Conservation (phyloP, 2,329 filamentous ascomycete species). For the Metarhizium brunneum region DNA sequence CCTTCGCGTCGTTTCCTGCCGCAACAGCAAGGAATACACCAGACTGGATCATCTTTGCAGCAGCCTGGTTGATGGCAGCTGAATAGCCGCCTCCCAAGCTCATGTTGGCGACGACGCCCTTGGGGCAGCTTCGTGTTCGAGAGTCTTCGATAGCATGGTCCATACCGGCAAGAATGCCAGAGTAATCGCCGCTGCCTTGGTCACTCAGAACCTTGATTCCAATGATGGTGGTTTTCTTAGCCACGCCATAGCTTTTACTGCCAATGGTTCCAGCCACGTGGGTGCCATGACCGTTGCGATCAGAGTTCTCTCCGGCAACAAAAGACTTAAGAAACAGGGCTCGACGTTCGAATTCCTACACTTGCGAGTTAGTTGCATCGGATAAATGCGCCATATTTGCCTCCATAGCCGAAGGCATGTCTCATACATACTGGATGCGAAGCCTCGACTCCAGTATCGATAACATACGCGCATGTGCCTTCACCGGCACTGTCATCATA, state of each 20-base stretch:
- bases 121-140: conserved; percentile 22
- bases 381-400: too few species aligned
- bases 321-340: too few species aligned
- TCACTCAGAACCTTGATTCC: conserved; percentile 36
- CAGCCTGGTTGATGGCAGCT: conserved; percentile 42
- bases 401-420: too few species aligned
- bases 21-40: conserved; percentile 45
- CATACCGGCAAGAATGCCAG: conserved; percentile 19
- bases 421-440: too few species aligned
- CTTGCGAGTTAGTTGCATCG: too few species aligned
- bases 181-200: conserved; percentile 6
- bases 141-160: conserved; percentile 34
- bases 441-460: too few species aligned
- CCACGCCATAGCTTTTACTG: conserved; percentile 33
- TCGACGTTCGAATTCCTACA: too few species aligned
- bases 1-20: conserved; percentile 38
- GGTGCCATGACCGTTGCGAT: conserved; percentile 36
- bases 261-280: conserved; percentile 37
- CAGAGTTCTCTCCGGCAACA: conserved; percentile 13
- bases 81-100: conserved; percentile 29
- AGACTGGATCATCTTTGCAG: conserved; percentile 31
- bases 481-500: too few species aligned
- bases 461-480: too few species aligned
- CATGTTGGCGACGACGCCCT: conserved; percentile 41
- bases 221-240: conserved; percentile 31